Base-by-base conservation (phyloP, 257 asterid species). In the Leptodermis oblonga region DNA sequence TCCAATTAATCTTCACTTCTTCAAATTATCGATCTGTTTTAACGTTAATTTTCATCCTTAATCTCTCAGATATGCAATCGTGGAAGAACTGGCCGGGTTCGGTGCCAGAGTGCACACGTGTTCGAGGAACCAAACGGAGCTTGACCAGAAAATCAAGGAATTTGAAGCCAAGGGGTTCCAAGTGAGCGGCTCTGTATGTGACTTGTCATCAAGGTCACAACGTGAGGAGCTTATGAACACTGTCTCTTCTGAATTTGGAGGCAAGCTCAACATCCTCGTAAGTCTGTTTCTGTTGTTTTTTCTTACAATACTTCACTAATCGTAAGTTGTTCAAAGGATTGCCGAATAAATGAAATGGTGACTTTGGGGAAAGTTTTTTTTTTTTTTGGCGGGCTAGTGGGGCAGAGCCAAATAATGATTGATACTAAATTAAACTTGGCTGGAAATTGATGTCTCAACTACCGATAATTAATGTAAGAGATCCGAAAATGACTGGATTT, bases 191-290 rank as follows among this genome's bases (percentile, higher is more conserved):
- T 74, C 78, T 6, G 62, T 65, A 1, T 81, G 85, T 20, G 82
- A 81, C 51, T 62, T 81, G 56, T 64, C 67, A 7, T 62, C 76
- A 37, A 48, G 76, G 33, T 15, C 71, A 28, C 76, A 81, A 22
- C 66, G 82, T 0, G 72, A 71, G 28, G 70, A 77, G 72, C 72
- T 81, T 1, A 68, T 81, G 39, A 56, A 74, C 11, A 68, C 62
- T 2, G 85, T 77, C 54, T 41, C 68, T 48, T 55, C 61, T 28
- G 43, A 37, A 37, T 81, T 81, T 49, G 22, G 56, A 18, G 80
- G 76, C 49, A 81, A 81, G 36, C 74, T 81, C 64, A 81, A 71
- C 10, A 81, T 81, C 61, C 75, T 81, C 28, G 85, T 77, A 67
- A 77, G 85, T 68, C 46, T 23, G 46, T 18, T 65, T 37, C 18